Evolutionary conservation across 2,329 filamentous ascomycete species (phyloP).

Genomic region (Fusarium drepaniforme): DNA sequence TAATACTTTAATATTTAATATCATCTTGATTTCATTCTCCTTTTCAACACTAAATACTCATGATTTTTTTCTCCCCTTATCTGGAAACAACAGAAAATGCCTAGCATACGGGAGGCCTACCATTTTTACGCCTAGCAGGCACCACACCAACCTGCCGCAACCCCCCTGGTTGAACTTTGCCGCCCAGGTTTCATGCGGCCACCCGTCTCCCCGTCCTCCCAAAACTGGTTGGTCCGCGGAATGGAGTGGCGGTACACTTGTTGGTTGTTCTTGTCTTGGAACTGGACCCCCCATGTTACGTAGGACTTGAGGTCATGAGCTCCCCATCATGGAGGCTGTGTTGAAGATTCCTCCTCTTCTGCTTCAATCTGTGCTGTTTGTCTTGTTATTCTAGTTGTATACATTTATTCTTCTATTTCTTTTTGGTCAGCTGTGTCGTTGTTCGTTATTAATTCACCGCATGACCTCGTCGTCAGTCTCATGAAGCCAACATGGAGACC

Average conservation of each 20-base stretch:
- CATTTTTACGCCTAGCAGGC: not conserved
- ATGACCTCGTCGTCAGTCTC: not conserved
- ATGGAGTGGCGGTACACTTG: not conserved
- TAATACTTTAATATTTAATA: not conserved
- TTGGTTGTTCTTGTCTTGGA: not conserved
- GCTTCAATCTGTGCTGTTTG: not conserved
- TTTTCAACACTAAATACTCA: not conserved
- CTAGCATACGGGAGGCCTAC: not conserved
- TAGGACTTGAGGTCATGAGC: slow-evolving; percentile 11
- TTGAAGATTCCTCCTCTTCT: not conserved
- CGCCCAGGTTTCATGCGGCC: slow-evolving; percentile 14
- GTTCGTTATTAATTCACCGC: not conserved
- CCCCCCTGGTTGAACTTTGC: slow-evolving; percentile 6
- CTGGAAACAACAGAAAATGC: not conserved
- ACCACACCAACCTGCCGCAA: slow-evolving; percentile 9
- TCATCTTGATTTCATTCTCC: not conserved
- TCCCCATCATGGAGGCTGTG: slow-evolving; percentile 18
- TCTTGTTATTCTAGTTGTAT: not conserved
- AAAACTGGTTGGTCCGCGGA: not conserved
- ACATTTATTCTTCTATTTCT: not conserved
- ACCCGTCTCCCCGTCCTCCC: not conserved
- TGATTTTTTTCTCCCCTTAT: not conserved
- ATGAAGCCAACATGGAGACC: slow-evolving; percentile 27
- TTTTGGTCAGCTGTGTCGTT: not conserved
- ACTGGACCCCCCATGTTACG: not conserved